A percentile compares a stretch with the other conserved stretches of the same genome.
phyloP scores from a whole-genome alignment of 2,329 filamentous ascomycete species.

The Delphinella strobiligena region DNA sequence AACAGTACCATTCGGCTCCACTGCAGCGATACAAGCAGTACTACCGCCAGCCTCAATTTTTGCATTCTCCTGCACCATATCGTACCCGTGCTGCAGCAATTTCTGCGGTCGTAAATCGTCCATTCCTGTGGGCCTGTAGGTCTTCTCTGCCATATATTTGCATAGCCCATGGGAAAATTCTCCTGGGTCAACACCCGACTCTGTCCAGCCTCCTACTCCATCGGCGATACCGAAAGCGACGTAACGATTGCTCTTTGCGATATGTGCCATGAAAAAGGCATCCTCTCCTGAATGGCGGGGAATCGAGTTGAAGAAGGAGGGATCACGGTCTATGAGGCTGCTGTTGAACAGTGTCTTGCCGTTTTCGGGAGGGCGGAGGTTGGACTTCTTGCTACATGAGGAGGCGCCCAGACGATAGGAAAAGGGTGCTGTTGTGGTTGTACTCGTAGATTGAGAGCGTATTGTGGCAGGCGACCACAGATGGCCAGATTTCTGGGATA shows the following conservation, averaged over 20 bases:
- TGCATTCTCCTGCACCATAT: conserved; percentile 63
- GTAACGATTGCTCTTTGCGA: conserved; percentile 54
- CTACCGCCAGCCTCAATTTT: conserved; percentile 72
- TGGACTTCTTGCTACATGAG: conserved; percentile 21
- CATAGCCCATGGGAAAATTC: conserved; percentile 93
- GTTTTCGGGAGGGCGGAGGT: conserved; percentile 35
- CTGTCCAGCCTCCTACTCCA: conserved; percentile 89
- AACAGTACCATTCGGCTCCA: conserved; percentile 57
- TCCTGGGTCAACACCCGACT: conserved; percentile 83
- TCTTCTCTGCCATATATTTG: conserved; percentile 70
- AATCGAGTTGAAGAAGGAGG: conserved; percentile 33
- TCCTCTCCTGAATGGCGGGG: conserved; percentile 75
- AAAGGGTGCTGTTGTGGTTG: conserved; percentile 14
- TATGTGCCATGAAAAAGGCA: conserved; percentile 77
- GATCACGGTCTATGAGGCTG: conserved; percentile 27
- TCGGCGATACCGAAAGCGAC: conserved; percentile 86
- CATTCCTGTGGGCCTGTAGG: conserved; percentile 43
- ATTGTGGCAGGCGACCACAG: neutral
- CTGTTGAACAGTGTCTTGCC: conserved; percentile 29
- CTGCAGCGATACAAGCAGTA: conserved; percentile 81
- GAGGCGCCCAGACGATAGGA: conserved; percentile 26
- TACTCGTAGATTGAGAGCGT: neutral
- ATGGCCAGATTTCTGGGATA: neutral
- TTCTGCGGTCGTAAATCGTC: conserved; percentile 39
- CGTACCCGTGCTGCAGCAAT: conserved; percentile 75